phyloP scores from a whole-genome alignment of 225 moss, liverwort and hornwort species.

The Polytrichum commune region DNA sequence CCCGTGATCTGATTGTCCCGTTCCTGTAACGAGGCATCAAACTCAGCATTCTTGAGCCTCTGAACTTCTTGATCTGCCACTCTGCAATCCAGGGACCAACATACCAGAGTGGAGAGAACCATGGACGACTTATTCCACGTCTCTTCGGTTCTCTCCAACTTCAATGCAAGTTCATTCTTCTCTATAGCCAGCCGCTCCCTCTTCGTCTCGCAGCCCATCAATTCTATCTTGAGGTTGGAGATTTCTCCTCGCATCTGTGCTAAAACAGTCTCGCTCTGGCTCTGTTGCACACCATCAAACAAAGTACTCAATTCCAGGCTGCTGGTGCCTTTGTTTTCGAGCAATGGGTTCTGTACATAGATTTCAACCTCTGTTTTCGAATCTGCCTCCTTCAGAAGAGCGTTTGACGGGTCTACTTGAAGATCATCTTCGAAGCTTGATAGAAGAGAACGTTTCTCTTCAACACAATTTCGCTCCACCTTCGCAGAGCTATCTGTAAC shows the following conservation, averaged over 20 bases:
- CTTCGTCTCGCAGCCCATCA: conserved; percentile 16
- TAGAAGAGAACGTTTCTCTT: conserved; percentile 3
- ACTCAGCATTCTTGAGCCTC: conserved; percentile 2
- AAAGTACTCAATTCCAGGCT: conserved; percentile 11
- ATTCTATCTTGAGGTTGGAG: conserved; percentile 14
- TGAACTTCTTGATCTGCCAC: conserved; percentile 21
- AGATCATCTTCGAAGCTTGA: conserved; percentile 24
- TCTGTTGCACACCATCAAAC: conserved; percentile 12
- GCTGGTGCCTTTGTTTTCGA: conserved; percentile 13
- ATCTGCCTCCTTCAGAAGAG: conserved; percentile 17
- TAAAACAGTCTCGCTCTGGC: conserved; percentile 15
- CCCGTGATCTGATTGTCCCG: conserved; percentile 11
- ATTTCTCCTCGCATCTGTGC: conserved; percentile 17
- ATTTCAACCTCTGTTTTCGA: conserved; percentile 14
- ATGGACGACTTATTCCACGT: conserved; percentile 14
- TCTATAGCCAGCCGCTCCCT: conserved; percentile 15
- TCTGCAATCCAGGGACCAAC: conserved; percentile 31
- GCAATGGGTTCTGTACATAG: conserved; percentile 11
- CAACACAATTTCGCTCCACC: conserved; percentile 21
- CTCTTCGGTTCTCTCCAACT: background rate
- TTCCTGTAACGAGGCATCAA: background rate
- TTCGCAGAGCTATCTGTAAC: conserved; percentile 21
- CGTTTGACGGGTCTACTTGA: background rate
- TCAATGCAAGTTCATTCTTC: conserved; percentile 13
- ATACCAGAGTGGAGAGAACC: conserved; percentile 32